Base-by-base conservation (phyloP, 495 filamentous ascomycete species). In the Glarea lozoyensis region DNA sequence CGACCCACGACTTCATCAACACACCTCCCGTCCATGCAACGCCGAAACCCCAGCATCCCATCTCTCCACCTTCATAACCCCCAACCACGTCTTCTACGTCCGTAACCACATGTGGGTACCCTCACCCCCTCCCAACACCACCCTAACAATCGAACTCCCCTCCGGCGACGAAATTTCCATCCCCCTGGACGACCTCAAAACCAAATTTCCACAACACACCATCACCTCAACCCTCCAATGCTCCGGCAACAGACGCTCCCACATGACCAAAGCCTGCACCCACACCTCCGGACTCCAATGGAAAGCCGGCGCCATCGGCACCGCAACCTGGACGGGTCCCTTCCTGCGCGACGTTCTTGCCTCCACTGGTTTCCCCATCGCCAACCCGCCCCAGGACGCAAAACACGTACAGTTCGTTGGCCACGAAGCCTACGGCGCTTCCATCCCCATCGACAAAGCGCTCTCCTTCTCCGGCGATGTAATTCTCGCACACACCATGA, bases 61-160 rank as follows among this genome's bases (percentile, higher is more conserved):
- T 48, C 58, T 75, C 36, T 57, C 60, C 25, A 51, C 50, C 12
- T 75, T 77, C 56, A 54, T 69, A 32, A 82, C 78, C 4, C 72
- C 70, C 0, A 70, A 65, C 13, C 54, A 61, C 7, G 45, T 75
- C 4, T 79, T 79, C 53, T 82, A 80, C 49, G 69, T 82, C 2
- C 65, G 78, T 2, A 75, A 78, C 48, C 78, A 82, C 58, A 70
- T 79, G 57, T 71, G 73, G 67, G 78, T 81, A 35, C 78, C 78
- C 0, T 60, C 63, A 33, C 53, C 73, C 1, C 48, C 61, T 15
- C 56, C 60, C 10, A 37, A 55, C 16, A 9, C 15, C 15, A 16
- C 5, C 6, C 32, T 35, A 16, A 15, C 10, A 16, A 16, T 35
- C 15, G 32, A 16, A 10, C 25, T 29, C 25, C 7, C 7, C 7